A percentile compares a stretch with the other conserved stretches of the same genome.
Conservation (phyloP, 306 rosid genomes). For the Dalbergia oliveri region DNA sequence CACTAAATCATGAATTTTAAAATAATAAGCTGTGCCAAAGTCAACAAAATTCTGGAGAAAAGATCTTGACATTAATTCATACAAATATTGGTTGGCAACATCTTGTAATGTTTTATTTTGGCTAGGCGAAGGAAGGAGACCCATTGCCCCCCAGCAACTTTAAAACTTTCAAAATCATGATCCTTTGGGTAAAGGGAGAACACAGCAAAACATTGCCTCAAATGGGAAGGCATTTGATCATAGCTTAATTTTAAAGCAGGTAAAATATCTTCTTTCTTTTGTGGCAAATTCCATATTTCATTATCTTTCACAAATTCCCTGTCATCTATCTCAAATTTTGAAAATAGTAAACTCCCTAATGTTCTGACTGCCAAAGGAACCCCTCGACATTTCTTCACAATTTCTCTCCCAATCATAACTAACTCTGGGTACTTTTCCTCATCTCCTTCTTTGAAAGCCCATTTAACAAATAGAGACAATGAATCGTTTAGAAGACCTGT, state of each 20-base stretch:
- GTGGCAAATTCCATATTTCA: conserved; percentile 51
- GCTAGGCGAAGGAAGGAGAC: conserved; percentile 40
- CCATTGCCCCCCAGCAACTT: conserved; percentile 47
- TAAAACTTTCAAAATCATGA: neutral
- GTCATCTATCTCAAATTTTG: neutral
- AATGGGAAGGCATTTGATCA: no score
- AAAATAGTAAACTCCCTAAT: conserved; percentile 36
- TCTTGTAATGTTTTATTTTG: neutral
- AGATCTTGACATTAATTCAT: no score
- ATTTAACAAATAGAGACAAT: no score
- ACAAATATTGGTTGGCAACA: conserved; percentile 32
- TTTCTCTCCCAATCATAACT: conserved; percentile 26
- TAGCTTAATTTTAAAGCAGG: conserved; percentile 49
- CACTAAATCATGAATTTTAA: no score
- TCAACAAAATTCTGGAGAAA: no score
- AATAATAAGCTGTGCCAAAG: no score
- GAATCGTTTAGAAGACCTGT: no score
- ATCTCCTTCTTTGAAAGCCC: conserved; percentile 48
- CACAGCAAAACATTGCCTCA: conserved; percentile 50
- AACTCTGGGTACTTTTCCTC: conserved; percentile 30
- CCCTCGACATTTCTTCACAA: conserved; percentile 49
- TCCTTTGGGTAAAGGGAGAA: conserved; percentile 41
- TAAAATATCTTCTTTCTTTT: conserved; percentile 21
- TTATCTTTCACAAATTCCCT: conserved; percentile 32
- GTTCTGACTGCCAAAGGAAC: conserved; percentile 52